phyloP scores from a whole-genome alignment of 1,284 basidiomycete genomes.

The Testicularia cyperi region DNA sequence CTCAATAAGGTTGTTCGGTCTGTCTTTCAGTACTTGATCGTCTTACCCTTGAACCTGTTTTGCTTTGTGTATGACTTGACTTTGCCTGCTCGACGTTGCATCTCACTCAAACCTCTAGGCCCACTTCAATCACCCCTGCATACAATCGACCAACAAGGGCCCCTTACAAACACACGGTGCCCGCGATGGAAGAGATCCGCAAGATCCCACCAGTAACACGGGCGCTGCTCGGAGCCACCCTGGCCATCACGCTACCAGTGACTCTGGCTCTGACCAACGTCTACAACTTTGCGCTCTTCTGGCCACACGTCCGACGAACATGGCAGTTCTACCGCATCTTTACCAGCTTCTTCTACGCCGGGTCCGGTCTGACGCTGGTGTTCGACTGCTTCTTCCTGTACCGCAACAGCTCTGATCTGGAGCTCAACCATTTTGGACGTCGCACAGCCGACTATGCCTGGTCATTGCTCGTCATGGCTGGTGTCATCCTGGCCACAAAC shows the following conservation, averaged over 20 bases:
- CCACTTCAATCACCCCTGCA: too few species aligned
- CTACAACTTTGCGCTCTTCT: conserved; percentile 68
- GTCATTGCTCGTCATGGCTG: conserved; percentile 42
- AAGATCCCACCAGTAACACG: conserved; percentile 86
- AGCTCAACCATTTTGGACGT: conserved; percentile 40
- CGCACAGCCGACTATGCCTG: conserved; percentile 50
- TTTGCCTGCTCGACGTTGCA: too few species aligned
- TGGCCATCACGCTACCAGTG: conserved; percentile 69
- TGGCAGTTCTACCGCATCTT: conserved; percentile 74
- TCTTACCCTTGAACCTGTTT: too few species aligned
- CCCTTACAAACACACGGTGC: too few species aligned
- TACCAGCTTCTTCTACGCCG: conserved; percentile 76
- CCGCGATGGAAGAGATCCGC: conserved; percentile 39
- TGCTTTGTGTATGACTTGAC: too few species aligned
- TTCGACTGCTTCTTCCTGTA: conserved; percentile 51
- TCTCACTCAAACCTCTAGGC: too few species aligned
- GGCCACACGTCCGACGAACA: conserved; percentile 62
- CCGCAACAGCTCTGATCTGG: conserved; percentile 45
- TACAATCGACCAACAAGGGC: too few species aligned
- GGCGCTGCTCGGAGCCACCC: conserved; percentile 68
- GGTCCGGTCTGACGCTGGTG: conserved; percentile 42
- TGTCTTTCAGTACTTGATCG: too few species aligned
- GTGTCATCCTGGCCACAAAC: conserved; percentile 64
- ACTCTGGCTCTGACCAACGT: conserved; percentile 67
- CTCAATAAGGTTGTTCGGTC: too few species aligned